A percentile compares a stretch with the other conserved stretches of the same genome.
Evolutionary conservation across 805 yeast genomes (phyloP).

Genomic region (Cyberlindnera euphorbiiphila): DNA sequence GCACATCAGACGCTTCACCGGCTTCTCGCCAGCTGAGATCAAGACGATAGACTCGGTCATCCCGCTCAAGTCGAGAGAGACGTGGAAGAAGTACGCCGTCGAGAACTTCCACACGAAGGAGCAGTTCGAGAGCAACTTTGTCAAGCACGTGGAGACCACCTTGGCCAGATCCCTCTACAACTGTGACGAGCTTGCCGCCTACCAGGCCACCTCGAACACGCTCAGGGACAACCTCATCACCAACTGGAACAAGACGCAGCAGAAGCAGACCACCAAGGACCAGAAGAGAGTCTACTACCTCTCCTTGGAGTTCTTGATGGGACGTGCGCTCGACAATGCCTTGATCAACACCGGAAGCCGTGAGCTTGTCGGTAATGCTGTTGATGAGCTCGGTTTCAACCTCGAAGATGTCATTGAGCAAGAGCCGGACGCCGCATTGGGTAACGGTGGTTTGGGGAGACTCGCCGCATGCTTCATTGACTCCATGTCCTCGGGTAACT

Average conservation of each 20-base stretch:
- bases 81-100: conserved; percentile 72
- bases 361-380: conserved; percentile 50
- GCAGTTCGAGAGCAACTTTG: conserved; percentile 63
- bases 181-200: conserved; percentile 89
- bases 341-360: conserved; percentile 74
- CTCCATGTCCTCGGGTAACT: conserved; percentile 78
- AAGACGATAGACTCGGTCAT: conserved; percentile 76
- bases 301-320: conserved; percentile 88
- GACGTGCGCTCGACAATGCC: conserved; percentile 93
- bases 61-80: conserved; percentile 70
- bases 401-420: conserved; percentile 79
- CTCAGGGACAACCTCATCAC: conserved; percentile 75
- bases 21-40: conserved; percentile 88
- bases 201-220: conserved; percentile 80
- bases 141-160: conserved; percentile 85
- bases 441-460: conserved; percentile 94
- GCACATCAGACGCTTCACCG: conserved; percentile 77
- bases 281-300: conserved; percentile 84
- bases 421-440: conserved; percentile 93
- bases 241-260: conserved; percentile 94
- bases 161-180: conserved; percentile 90
- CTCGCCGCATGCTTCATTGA: conserved; percentile 93
- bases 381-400: conserved; percentile 77
- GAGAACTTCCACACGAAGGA: conserved; percentile 43
- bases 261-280: conserved; percentile 76